phyloP scores from a whole-genome alignment of 1,284 basidiomycete species.

The Boletus sp. region DNA sequence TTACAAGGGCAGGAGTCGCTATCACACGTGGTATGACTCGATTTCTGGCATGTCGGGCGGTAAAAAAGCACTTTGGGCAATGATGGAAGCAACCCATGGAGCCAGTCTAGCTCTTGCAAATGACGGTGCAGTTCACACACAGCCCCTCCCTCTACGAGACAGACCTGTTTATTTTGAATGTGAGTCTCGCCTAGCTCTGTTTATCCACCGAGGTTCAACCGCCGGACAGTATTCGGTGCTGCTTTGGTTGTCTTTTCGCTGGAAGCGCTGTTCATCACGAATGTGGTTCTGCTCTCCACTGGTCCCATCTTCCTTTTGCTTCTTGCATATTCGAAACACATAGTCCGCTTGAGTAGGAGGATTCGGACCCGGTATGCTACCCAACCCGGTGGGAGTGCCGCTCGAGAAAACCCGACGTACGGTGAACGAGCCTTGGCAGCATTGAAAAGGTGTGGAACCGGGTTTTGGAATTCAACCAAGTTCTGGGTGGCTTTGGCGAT shows the following conservation, averaged over 20 bases:
- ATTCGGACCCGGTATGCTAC: constrained; percentile 20
- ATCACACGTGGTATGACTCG: constrained; percentile 67
- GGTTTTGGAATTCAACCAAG: constrained; percentile 45
- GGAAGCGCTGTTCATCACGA: constrained; percentile 47
- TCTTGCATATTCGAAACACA: constrained; percentile 36
- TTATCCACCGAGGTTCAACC: not conserved
- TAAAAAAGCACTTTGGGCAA: constrained; percentile 61
- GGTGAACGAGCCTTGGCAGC: constrained; percentile 6
- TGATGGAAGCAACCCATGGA: constrained; percentile 62
- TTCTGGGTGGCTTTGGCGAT: constrained; percentile 58
- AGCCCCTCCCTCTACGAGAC: constrained; percentile 11
- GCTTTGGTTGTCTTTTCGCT: constrained; percentile 53
- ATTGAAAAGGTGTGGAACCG: constrained; percentile 22
- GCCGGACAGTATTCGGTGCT: constrained; percentile 53
- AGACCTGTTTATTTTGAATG: constrained; percentile 69
- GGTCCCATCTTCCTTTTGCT: constrained; percentile 55
- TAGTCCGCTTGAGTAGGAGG: constrained; percentile 17
- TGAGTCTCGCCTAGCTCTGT: constrained; percentile 35
- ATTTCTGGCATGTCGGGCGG: constrained; percentile 52
- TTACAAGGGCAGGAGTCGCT: constrained; percentile 63
- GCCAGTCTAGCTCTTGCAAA: constrained; percentile 54
- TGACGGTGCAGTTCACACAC: constrained; percentile 26
- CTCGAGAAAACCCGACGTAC: constrained; percentile 11
- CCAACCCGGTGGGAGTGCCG: constrained; percentile 6
- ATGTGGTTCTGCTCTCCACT: constrained; percentile 56